phyloP scores from a whole-genome alignment of 2,329 filamentous ascomycete genomes.

The Clarireedia monteithiana region DNA sequence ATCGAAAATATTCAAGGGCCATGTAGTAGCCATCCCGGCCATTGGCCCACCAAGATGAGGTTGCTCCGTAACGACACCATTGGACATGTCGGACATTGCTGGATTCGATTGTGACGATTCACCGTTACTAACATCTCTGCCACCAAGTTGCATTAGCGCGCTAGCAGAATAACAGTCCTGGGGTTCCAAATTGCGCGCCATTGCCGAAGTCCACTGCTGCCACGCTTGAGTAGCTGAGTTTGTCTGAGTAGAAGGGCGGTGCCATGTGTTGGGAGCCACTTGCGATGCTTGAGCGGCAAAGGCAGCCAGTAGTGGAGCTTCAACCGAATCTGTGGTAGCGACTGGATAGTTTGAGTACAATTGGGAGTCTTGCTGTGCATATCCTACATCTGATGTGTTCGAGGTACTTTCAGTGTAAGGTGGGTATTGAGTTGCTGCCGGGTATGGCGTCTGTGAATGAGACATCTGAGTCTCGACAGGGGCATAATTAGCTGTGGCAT shows the following conservation, averaged over 20 bases:
- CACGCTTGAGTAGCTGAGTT: constrained; percentile 24
- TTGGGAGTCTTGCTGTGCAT: constrained; percentile 19
- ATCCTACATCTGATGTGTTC: constrained; percentile 13
- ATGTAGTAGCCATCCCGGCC: constrained; percentile 5
- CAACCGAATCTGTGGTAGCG: constrained; percentile 13
- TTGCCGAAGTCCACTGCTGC: constrained; percentile 27
- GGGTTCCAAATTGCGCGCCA: constrained; percentile 25
- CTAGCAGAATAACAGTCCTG: constrained; percentile 27
- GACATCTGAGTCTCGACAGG: constrained; percentile 16
- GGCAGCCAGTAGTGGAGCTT: constrained; percentile 22
- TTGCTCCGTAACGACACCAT: not conserved
- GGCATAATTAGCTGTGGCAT: constrained; percentile 12
- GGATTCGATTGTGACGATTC: constrained; percentile 6
- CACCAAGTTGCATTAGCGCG: constrained; percentile 28
- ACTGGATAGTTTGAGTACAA: not conserved
- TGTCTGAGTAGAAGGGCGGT: constrained; percentile 6
- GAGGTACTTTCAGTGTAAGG: constrained; percentile 20
- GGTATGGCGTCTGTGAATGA: constrained; percentile 26
- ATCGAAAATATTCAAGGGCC: constrained; percentile 25
- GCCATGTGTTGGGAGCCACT: constrained; percentile 29
- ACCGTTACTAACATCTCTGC: constrained; percentile 14
- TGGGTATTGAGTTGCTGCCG: constrained; percentile 26
- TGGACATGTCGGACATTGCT: not conserved
- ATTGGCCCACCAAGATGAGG: constrained; percentile 5
- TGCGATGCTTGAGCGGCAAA: constrained; percentile 24